A percentile compares a stretch with the other conserved stretches of the same genome.
These are phyloP conservation scores for Platanthera guangdongensis DNA, from an alignment of 106 monocot species.

Conservation along the genomic window DNA sequence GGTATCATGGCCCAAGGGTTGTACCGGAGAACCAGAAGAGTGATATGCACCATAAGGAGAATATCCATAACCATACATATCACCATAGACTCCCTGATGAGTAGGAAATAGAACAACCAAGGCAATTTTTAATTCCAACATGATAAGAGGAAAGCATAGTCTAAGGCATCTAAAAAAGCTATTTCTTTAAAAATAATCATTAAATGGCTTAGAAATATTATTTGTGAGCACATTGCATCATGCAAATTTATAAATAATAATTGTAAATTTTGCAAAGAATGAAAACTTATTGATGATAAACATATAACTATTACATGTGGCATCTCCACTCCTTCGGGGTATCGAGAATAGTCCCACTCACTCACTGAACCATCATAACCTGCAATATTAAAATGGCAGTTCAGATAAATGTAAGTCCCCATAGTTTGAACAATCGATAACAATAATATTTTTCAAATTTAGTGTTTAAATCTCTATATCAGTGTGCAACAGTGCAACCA, in stretches of 20 bases:
- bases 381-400: slow-evolving; percentile 10
- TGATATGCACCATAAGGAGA: slow-evolving; percentile 60
- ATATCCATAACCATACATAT: slow-evolving; percentile 84
- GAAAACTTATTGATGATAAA: neutral
- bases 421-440: neutral
- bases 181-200: neutral
- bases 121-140: neutral
- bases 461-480: neutral
- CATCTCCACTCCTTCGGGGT: slow-evolving; percentile 46
- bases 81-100: slow-evolving; percentile 66
- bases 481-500: neutral
- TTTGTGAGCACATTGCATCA: neutral
- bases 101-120: neutral
- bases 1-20: slow-evolving; percentile 66
- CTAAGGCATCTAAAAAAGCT: neutral
- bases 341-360: slow-evolving; percentile 43
- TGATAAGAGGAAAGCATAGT: neutral
- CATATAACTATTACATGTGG: slow-evolving; percentile 14
- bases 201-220: neutral
- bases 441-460: neutral
- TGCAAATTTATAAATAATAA: neutral
- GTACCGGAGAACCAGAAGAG: slow-evolving; percentile 58
- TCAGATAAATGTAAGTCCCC: neutral
- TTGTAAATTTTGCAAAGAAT: neutral
- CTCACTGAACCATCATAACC: slow-evolving; percentile 38